Evolutionary conservation across 208 protist genomes (phyloP).

Genomic region (Wallacemonas sp.): DNA sequence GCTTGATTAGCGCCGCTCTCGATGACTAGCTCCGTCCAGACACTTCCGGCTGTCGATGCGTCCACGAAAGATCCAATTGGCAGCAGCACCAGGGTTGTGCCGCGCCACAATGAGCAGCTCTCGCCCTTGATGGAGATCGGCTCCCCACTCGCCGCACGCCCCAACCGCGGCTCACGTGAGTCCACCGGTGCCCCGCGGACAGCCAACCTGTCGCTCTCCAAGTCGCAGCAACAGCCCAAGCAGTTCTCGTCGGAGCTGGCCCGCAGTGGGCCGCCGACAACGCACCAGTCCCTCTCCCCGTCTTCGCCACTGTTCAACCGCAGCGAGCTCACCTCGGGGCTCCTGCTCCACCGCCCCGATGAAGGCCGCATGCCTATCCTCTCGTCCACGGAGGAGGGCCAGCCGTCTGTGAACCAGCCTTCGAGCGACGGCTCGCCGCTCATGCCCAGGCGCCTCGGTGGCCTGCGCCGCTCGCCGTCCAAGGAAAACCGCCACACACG

Average conservation of each 20-base stretch:
- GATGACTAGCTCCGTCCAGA: neutral
- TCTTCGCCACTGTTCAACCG: conserved; percentile 2
- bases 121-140: neutral
- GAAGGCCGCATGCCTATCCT: neutral
- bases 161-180: neutral
- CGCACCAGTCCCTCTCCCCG: neutral
- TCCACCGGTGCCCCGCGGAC: neutral
- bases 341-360: neutral
- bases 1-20: too few relatives aligned
- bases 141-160: neutral
- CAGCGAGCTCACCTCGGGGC: neutral
- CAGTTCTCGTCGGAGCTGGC: neutral
- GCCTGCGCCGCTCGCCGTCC: neutral
- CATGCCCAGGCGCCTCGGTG: neutral
- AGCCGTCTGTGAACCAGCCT: neutral
- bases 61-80: neutral
- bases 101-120: neutral
- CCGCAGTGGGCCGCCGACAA: neutral
- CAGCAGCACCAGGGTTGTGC: neutral
- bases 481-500: neutral
- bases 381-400: neutral
- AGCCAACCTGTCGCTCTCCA: neutral
- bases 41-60: neutral
- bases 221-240: neutral
- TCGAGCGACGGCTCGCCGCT: neutral